Base-by-base conservation (phyloP, 192 early-diverging fungal genomes). In the Coemansia sp. region DNA sequence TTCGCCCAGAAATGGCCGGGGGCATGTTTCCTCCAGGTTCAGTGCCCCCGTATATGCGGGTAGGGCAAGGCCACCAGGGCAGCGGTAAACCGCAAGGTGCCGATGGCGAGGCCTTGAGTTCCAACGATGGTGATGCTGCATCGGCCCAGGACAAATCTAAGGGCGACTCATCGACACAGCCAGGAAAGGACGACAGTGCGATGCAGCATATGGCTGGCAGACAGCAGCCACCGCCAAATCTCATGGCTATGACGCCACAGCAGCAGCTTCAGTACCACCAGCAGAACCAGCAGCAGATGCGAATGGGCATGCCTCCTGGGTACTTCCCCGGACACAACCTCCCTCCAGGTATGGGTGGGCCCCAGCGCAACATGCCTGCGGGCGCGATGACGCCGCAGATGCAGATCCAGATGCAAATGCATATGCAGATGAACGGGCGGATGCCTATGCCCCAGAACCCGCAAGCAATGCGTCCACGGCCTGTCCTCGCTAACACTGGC, bases 391-490 rank as follows among this genome's bases (percentile, higher is more conserved):
- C 66, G 60, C 22, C 49, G 42, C 67, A 68, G 40, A 66, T 67
- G 65, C 73, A 74, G 58, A 73, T 80, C 69, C 78, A 80, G 9
- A 80, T 80, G 78, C 76, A 78, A 26, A 69, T 73, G 67, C 74
- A 77, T 18, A 69, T 78, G 76, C 76, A 73, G 57, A 75, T 75
- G 72, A 68, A 65, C 21, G 68, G 71, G 26, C 67, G 71, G 55
- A 67, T 66, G 32, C 69, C 79, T 16, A 69, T 69, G 68, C 57
- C 65, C 8, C 72, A 46, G n/a, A 67, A 62, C 42, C 61, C 62
- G 58, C 71, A 77, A 16, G 68, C 54, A 3, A 56, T 49, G 39
- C 67, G 73, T 40, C 68, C 66, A 26, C 67, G 74, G 19, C 66
- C 70, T n/a, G 57, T 65, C 10, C 61, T 58, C 4, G 45, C 48